phyloP scores from a whole-genome alignment of 495 filamentous ascomycete species.

The Penicillium desertorum region DNA sequence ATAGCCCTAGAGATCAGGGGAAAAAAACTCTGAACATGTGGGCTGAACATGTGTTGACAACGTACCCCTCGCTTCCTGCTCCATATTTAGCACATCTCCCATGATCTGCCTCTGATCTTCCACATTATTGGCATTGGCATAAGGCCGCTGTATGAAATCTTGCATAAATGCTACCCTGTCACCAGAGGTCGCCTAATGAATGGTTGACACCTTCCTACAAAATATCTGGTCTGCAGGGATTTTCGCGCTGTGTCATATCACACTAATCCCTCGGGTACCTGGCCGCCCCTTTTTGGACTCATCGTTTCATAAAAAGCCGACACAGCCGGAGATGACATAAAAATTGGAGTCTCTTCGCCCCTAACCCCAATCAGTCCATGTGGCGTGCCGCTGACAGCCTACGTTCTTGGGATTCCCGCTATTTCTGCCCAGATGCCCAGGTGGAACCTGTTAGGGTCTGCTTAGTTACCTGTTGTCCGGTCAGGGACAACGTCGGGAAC shows the following conservation, averaged over 20 bases:
- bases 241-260: not conserved
- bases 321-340: conserved; percentile 3
- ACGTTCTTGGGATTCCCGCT: not conserved
- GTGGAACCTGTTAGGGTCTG: not conserved
- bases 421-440: not conserved
- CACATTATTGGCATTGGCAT: not conserved
- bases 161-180: not conserved
- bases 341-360: not conserved
- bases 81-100: conserved; percentile 12
- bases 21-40: conserved; percentile 6
- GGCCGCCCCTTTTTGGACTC: not conserved
- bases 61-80: conserved; percentile 11
- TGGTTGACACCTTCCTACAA: not conserved
- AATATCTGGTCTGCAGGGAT: not conserved
- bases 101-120: conserved; percentile 12
- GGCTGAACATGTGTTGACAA: conserved; percentile 4
- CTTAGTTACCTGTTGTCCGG: not conserved
- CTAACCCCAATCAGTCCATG: not conserved
- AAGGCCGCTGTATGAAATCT: not conserved
- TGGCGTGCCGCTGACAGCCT: conserved; percentile 7
- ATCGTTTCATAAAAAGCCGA: not conserved
- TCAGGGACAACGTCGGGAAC: not conserved
- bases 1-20: too few relatives aligned
- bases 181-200: not conserved
- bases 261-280: conserved; percentile 4